phyloP scores from a whole-genome alignment of 305 asterid species.

The Rubia tinctorum region DNA sequence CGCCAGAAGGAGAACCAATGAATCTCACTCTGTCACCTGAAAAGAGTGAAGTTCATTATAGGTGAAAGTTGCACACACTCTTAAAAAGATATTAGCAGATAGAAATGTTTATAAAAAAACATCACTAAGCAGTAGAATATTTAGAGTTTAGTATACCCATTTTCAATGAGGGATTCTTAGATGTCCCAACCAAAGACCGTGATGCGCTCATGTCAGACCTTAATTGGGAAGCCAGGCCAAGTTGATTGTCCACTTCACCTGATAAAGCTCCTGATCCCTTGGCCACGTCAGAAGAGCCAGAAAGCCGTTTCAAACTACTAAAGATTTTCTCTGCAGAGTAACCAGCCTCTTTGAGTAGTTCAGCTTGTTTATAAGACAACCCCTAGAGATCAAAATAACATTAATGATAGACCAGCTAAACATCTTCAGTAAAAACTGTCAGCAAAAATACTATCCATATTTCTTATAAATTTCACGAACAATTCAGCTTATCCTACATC shows the following conservation, averaged over 20 bases:
- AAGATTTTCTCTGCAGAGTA: conserved; percentile 45
- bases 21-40: conserved; percentile 86
- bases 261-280: conserved; percentile 46
- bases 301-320: conserved; percentile 37
- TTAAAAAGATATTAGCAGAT: conserved; percentile 2
- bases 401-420: conserved; percentile 1
- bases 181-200: conserved; percentile 37
- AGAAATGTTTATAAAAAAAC: neutral
- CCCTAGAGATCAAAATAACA: conserved; percentile 40
- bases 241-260: conserved; percentile 44
- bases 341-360: conserved; percentile 56
- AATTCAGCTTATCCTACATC: neutral
- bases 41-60: conserved; percentile 19
- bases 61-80: conserved; percentile 9
- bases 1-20: conserved; percentile 58
- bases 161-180: conserved; percentile 51
- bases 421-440: neutral
- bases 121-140: conserved; percentile 4
- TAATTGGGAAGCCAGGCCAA: conserved; percentile 39
- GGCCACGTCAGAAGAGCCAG: conserved; percentile 46
- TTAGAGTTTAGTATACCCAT: conserved; percentile 35
- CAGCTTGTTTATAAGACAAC: conserved; percentile 62
- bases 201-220: conserved; percentile 44
- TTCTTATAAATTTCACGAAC: neutral
- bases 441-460: neutral